Evolutionary conservation across 1,284 basidiomycete genomes (phyloP).

Genomic region (Papiliotrema laurentii): DNA sequence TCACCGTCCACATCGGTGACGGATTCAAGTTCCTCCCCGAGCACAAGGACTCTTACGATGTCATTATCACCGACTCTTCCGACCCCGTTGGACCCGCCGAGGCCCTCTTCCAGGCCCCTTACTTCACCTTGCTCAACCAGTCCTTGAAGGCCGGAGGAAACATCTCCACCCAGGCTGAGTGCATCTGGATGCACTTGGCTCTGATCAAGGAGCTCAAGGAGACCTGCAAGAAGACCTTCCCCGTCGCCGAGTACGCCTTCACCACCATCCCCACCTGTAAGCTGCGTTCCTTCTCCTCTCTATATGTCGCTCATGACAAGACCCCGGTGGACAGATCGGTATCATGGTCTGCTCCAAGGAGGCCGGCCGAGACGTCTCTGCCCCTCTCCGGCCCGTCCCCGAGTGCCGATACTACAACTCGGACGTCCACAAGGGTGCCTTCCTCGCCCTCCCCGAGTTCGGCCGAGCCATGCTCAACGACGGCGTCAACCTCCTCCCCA

Average conservation of each 20-base stretch:
- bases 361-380: constrained; percentile 62
- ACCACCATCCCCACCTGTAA: constrained; percentile 89
- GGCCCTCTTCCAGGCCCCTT: constrained; percentile 92
- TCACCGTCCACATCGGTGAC: constrained; percentile 87
- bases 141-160: constrained; percentile 86
- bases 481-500: constrained; percentile 62
- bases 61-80: constrained; percentile 97
- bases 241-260: constrained; percentile 84
- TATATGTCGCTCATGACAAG: constrained; percentile 12
- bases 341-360: constrained; percentile 89
- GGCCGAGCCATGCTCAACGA: constrained; percentile 70
- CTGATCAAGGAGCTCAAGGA: constrained; percentile 76
- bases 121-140: constrained; percentile 90
- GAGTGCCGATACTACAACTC: constrained; percentile 83
- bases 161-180: constrained; percentile 96
- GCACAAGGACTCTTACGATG: constrained; percentile 87
- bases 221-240: constrained; percentile 74
- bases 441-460: constrained; percentile 83
- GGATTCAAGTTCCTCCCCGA: constrained; percentile 95
- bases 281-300: constrained; percentile 1
- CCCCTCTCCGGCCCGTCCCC: constrained; percentile 64
- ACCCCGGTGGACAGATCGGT: constrained; percentile 95
- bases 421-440: constrained; percentile 75
- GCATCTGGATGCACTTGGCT: constrained; percentile 88
- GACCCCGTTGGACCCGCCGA: constrained; percentile 96